A percentile compares a stretch with the other conserved stretches of the same genome.
Conservation (phyloP, 2,329 filamentous ascomycete species). For the Microsporum ferrugineum region DNA sequence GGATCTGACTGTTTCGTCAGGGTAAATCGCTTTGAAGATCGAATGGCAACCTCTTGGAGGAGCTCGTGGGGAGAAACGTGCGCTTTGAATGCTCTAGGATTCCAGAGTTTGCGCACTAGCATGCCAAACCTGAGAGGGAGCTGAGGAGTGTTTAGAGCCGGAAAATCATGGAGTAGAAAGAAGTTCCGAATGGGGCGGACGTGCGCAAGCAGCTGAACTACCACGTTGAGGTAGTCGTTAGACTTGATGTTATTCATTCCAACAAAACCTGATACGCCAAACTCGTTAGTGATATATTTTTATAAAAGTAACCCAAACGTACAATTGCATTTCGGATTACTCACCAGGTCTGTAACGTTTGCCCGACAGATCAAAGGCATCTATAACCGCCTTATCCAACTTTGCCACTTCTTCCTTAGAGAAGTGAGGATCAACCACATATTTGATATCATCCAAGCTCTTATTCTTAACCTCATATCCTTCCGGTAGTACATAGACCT, state of each 20-base stretch:
- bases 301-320: neutral
- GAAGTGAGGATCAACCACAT: constrained; percentile 85
- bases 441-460: constrained; percentile 95
- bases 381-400: constrained; percentile 53
- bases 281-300: neutral
- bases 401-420: constrained; percentile 66
- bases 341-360: constrained; percentile 71
- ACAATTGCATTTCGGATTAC: neutral
- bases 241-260: constrained; percentile 99
- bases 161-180: constrained; percentile 76
- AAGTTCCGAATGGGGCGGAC: constrained; percentile 82
- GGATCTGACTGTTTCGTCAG: constrained; percentile 86
- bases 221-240: constrained; percentile 95
- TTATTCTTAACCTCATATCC: constrained; percentile 94
- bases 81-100: constrained; percentile 85
- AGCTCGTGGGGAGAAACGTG: constrained; percentile 97
- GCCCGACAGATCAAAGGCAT: constrained; percentile 65
- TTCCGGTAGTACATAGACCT: constrained; percentile 57
- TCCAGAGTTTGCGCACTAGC: constrained; percentile 94
- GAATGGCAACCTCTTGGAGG: constrained; percentile 82
- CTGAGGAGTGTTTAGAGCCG: constrained; percentile 52
- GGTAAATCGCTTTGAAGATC: constrained; percentile 84
- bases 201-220: constrained; percentile 83
- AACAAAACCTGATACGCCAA: constrained; percentile 54
- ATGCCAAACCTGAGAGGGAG: constrained; percentile 80